These are phyloP conservation scores for Rhodotorula babjevae DNA, from an alignment of 768 basidiomycete species.

Conservation along the genomic window DNA sequence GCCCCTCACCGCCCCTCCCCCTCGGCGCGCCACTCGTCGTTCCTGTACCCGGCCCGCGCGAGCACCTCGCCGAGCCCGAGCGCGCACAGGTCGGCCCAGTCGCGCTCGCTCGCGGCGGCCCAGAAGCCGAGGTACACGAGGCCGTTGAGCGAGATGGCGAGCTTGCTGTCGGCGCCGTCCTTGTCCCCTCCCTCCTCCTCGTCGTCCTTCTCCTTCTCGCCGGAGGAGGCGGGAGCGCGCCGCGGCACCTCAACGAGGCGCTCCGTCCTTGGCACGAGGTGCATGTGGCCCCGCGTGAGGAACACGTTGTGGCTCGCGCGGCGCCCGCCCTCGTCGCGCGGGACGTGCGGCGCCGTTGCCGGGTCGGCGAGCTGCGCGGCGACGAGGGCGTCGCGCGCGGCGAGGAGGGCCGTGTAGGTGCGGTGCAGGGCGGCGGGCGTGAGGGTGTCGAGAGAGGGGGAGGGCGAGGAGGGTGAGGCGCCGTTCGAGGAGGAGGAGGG, in stretches of 20 bases:
- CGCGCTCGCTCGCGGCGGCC: constrained; percentile 8
- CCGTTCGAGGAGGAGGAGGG: no score
- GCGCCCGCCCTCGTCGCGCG: neutral
- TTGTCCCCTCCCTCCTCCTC: constrained; percentile 2
- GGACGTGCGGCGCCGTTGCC: neutral
- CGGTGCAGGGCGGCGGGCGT: neutral
- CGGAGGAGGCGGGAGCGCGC: no score
- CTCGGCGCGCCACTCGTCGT: constrained; percentile 6
- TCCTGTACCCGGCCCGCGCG: constrained; percentile 9
- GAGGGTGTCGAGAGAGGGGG: neutral
- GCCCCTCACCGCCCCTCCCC: neutral
- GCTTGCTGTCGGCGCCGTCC: constrained; percentile 4
- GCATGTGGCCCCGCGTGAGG: constrained; percentile 9
- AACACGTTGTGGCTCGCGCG: constrained; percentile 30
- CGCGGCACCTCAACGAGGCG: neutral
- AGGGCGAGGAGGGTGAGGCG: no score
- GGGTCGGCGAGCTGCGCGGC: neutral
- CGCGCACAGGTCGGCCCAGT: neutral
- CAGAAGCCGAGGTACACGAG: constrained; percentile 12
- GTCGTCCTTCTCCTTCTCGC: neutral
- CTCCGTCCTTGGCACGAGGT: constrained; percentile 16
- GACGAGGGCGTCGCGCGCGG: neutral
- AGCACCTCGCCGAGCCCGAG: constrained; percentile 5
- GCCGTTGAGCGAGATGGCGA: constrained; percentile 24
- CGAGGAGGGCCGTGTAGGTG: neutral